Percentiles rank a stretch among this genome's conserved stretches.
These are phyloP conservation scores for Petunia axillaris DNA, from an alignment of 257 asterid species.

Conservation along the genomic window DNA sequence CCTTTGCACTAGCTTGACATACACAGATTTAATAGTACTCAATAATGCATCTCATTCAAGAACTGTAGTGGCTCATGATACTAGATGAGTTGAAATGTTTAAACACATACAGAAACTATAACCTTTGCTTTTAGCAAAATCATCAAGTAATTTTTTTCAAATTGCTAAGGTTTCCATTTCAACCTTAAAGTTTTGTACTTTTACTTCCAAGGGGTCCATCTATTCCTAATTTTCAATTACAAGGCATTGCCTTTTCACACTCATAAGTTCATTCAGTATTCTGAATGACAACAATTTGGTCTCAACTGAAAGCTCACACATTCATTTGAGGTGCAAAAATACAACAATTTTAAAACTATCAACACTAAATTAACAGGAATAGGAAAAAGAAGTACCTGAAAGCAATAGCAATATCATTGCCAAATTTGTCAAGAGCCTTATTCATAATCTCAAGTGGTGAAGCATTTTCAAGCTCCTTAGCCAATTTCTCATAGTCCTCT, in stretches of 20 bases:
- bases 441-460: constrained; percentile 69
- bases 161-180: neutral
- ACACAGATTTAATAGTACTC: too few relatives aligned
- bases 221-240: too few relatives aligned
- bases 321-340: neutral
- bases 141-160: neutral
- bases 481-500: constrained; percentile 52
- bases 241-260: too few relatives aligned
- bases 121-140: neutral
- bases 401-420: constrained; percentile 68
- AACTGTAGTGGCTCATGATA: neutral
- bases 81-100: neutral
- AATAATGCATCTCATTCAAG: neutral
- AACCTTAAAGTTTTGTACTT: neutral
- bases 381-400: constrained; percentile 57
- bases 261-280: too few relatives aligned
- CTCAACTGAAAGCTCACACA: neutral
- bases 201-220: neutral
- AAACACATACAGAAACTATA: neutral
- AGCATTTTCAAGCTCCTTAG: constrained; percentile 52
- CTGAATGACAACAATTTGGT: too few relatives aligned
- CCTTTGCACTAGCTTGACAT: too few relatives aligned
- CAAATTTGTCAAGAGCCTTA: constrained; percentile 57
- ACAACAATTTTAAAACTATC: neutral
- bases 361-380: neutral